Evolutionary conservation across 2,329 filamentous ascomycete species (phyloP).

Genomic region (Clarireedia paspali): DNA sequence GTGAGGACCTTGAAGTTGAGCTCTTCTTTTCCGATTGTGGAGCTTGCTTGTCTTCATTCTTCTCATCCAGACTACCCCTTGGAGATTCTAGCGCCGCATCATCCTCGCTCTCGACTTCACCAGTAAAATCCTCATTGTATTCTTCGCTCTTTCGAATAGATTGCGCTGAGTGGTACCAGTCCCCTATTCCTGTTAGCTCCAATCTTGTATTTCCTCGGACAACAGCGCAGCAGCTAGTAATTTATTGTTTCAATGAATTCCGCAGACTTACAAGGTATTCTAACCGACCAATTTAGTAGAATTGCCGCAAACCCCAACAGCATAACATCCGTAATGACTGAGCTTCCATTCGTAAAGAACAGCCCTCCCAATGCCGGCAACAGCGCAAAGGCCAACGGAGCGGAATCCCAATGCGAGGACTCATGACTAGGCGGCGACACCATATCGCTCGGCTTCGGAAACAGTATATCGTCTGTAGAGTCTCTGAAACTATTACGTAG

Average conservation of each 20-base stretch:
- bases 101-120: slow-evolving; percentile 40
- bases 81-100: slow-evolving; percentile 27
- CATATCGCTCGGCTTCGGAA: slow-evolving; percentile 41
- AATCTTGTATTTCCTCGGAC: not conserved
- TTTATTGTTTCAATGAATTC: not conserved
- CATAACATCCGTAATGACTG: slow-evolving; percentile 77
- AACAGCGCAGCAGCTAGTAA: not conserved
- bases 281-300: slow-evolving; percentile 88
- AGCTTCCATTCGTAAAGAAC: slow-evolving; percentile 76
- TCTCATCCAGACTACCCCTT: not conserved
- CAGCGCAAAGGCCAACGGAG: slow-evolving; percentile 77
- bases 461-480: slow-evolving; percentile 63
- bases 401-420: slow-evolving; percentile 64
- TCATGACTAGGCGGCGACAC: slow-evolving; percentile 38
- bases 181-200: slow-evolving; percentile 36
- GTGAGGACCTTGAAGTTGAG: slow-evolving; percentile 12
- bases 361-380: slow-evolving; percentile 80
- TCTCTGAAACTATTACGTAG: slow-evolving; percentile 54
- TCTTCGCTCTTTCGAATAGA: slow-evolving; percentile 49
- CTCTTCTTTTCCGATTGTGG: slow-evolving; percentile 2
- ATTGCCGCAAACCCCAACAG: slow-evolving; percentile 72
- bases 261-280: slow-evolving; percentile 58
- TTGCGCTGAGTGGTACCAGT: slow-evolving; percentile 69
- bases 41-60: slow-evolving; percentile 21
- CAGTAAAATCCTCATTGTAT: slow-evolving; percentile 26